phyloP scores from a whole-genome alignment of 1,284 basidiomycete genomes.

The Tilletia horrida region DNA sequence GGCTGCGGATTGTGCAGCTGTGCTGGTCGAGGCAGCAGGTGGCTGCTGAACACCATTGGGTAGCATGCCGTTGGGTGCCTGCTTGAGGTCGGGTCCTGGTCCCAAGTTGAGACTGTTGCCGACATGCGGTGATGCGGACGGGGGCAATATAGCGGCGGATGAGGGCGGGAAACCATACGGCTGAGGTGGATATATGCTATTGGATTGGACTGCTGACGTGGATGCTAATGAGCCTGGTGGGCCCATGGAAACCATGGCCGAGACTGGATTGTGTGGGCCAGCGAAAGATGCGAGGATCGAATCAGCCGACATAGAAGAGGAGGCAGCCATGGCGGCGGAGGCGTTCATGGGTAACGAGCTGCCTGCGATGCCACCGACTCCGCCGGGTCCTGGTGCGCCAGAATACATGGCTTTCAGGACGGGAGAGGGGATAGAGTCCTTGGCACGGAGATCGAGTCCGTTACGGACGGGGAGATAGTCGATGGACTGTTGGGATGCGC shows the following conservation, averaged over 20 bases:
- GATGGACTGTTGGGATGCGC: not conserved
- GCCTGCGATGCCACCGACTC: not conserved
- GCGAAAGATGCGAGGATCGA: conserved; percentile 7
- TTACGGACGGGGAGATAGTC: not conserved
- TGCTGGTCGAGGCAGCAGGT: conserved; percentile 24
- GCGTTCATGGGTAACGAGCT: not conserved
- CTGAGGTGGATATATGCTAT: conserved; percentile 10
- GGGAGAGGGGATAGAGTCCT: not conserved
- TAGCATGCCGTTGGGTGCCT: conserved; percentile 22
- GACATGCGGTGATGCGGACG: conserved; percentile 5
- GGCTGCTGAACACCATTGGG: conserved; percentile 28
- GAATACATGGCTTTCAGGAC: conserved; percentile 4
- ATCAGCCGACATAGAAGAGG: not conserved
- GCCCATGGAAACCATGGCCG: conserved; percentile 9
- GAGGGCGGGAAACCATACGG: conserved; percentile 11
- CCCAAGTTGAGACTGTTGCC: not conserved
- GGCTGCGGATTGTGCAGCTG: conserved; percentile 22
- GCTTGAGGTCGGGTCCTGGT: not conserved
- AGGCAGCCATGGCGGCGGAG: conserved; percentile 1
- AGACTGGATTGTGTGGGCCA: not conserved
- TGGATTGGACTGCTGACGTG: not conserved
- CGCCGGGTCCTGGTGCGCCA: not conserved
- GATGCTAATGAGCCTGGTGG: not conserved
- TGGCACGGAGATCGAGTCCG: conserved; percentile 3
- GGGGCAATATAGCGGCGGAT: not conserved